Conservation (phyloP, 805 yeast genomes). For the Pichia rugopelliculosa region DNA sequence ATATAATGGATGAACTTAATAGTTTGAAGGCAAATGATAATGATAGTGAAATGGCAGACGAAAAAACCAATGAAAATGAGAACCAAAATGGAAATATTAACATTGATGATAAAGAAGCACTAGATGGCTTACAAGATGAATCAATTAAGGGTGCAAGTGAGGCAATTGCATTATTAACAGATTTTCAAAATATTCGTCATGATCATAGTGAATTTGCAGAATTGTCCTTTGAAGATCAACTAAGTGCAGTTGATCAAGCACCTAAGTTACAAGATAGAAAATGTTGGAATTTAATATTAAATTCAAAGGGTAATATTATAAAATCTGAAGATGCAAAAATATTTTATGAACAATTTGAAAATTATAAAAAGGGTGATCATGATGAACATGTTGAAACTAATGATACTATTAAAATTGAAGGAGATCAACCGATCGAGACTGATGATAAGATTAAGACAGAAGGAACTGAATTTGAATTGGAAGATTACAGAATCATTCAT, state of each 20-base stretch:
- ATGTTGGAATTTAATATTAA: slow-evolving; percentile 13
- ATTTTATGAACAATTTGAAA: neutral
- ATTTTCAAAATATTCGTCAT: slow-evolving; percentile 4
- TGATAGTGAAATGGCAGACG: neutral
- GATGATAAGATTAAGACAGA: neutral
- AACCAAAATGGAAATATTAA: neutral
- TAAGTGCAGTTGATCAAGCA: slow-evolving; percentile 5
- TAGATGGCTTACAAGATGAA: slow-evolving; percentile 1
- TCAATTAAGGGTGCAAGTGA: slow-evolving; percentile 6
- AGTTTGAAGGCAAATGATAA: slow-evolving; percentile 1
- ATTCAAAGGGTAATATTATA: slow-evolving; percentile 2
- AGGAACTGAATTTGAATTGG: neutral
- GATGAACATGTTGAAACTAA: neutral
- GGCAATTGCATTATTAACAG: slow-evolving; percentile 6
- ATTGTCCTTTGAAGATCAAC: slow-evolving; percentile 4
- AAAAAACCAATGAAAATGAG: neutral
- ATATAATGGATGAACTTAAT: neutral
- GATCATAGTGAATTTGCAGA: slow-evolving; percentile 10
- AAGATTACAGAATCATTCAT: neutral
- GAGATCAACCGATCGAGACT: neutral
- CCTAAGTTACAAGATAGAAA: slow-evolving; percentile 10
- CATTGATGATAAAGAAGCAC: neutral
- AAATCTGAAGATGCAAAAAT: slow-evolving; percentile 5
- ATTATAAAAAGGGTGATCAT: neutral
- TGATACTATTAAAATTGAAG: neutral